phyloP scores from a whole-genome alignment of 805 yeast species.

The Pichia membranifaciens region DNA sequence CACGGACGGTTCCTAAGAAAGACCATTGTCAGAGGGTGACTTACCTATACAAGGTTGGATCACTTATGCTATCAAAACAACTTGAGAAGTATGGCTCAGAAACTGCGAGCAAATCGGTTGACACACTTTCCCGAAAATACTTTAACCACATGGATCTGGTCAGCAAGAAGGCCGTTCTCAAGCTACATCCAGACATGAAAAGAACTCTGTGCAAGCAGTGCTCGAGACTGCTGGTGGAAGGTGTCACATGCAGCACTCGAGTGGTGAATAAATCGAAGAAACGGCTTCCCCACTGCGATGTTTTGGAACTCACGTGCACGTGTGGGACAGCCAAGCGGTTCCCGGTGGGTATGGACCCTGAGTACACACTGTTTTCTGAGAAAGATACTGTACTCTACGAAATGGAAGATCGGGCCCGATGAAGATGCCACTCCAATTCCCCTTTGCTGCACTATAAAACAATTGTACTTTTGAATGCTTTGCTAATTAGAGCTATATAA shows the following conservation, averaged over 20 bases:
- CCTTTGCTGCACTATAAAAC: too few species aligned
- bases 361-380: constrained; percentile 44
- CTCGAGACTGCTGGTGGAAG: constrained; percentile 44
- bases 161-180: constrained; percentile 61
- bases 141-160: constrained; percentile 51
- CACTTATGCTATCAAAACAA: constrained; percentile 28
- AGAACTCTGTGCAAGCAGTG: constrained; percentile 68
- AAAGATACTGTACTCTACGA: constrained; percentile 25
- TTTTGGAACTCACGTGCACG: constrained; percentile 43
- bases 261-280: constrained; percentile 39
- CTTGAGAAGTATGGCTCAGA: background rate
- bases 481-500: constrained; percentile 3
- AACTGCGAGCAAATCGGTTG: constrained; percentile 18
- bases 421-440: too few species aligned
- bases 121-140: constrained; percentile 50
- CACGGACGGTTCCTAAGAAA: constrained; percentile 41
- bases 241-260: constrained; percentile 34
- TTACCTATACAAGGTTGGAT: constrained; percentile 53
- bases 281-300: constrained; percentile 35
- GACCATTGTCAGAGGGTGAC: constrained; percentile 59
- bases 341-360: constrained; percentile 54
- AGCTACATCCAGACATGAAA: constrained; percentile 60
- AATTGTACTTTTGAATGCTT: background rate
- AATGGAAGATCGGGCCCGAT: constrained; percentile 9
- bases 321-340: constrained; percentile 53